Evolutionary conservation across 2,329 filamentous ascomycete species (phyloP).

Genomic region (Ophiosphaerella narmari): DNA sequence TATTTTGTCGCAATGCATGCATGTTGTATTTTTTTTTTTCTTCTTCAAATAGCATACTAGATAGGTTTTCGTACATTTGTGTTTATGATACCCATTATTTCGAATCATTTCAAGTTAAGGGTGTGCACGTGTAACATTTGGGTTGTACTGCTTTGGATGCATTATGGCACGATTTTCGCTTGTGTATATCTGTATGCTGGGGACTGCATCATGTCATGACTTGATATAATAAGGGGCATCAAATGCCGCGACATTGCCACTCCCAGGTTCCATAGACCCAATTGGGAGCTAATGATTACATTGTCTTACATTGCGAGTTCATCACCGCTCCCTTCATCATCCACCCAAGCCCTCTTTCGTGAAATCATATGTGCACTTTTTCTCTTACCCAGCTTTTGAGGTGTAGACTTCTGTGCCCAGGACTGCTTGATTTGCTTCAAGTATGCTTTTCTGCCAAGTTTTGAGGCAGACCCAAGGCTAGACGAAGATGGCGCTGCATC

Average conservation of each 20-base stretch:
- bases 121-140: too few relatives aligned
- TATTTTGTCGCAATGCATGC: background rate
- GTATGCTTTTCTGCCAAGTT: slow-evolving; percentile 13
- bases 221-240: too few relatives aligned
- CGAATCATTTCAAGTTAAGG: background rate
- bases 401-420: slow-evolving; percentile 20
- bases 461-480: slow-evolving; percentile 9
- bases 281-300: too few relatives aligned
- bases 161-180: too few relatives aligned
- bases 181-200: too few relatives aligned
- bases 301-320: slow-evolving; percentile 24
- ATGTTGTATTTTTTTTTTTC: background rate
- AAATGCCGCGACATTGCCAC: too few relatives aligned
- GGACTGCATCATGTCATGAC: too few relatives aligned
- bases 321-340: slow-evolving; percentile 30
- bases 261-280: too few relatives aligned
- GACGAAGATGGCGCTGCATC: slow-evolving; percentile 1
- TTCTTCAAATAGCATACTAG: background rate
- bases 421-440: slow-evolving; percentile 28
- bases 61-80: background rate
- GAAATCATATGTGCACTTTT: slow-evolving; percentile 7
- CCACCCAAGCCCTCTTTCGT: slow-evolving; percentile 15
- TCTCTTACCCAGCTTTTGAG: slow-evolving; percentile 11
- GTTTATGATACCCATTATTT: background rate
- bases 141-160: too few relatives aligned